Evolutionary conservation across 805 yeast genomes (phyloP).

Genomic region (Candida caryicola): DNA sequence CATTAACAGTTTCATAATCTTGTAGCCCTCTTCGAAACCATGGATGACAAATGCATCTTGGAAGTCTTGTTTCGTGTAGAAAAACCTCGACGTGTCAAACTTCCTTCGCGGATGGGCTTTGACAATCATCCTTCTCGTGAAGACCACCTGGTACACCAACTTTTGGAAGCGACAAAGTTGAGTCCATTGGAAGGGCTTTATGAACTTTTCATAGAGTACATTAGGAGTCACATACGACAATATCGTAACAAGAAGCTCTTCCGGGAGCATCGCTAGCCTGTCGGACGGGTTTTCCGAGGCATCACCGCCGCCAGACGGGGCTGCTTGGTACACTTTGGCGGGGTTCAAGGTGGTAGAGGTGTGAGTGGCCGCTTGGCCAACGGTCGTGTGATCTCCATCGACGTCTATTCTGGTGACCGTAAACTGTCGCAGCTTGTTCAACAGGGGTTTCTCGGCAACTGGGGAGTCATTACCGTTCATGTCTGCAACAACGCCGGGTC

Average conservation of each 20-base stretch:
- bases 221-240: constrained; percentile 7
- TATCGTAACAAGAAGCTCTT: constrained; percentile 8
- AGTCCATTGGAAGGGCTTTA: constrained; percentile 5
- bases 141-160: constrained; percentile 7
- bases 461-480: too few species aligned
- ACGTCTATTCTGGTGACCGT: too few species aligned
- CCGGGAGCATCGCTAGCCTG: constrained; percentile 6
- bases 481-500: too few species aligned
- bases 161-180: constrained; percentile 6
- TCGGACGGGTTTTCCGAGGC: too few species aligned
- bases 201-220: constrained; percentile 10
- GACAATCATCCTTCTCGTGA: constrained; percentile 6
- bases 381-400: too few species aligned
- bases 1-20: constrained; percentile 7
- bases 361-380: too few species aligned
- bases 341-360: too few species aligned
- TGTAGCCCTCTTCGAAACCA: constrained; percentile 12
- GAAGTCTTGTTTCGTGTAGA: constrained; percentile 5
- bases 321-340: too few species aligned
- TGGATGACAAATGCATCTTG: constrained; percentile 5
- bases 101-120: neutral
- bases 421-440: too few species aligned
- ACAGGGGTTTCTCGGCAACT: too few species aligned
- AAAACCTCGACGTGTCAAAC: constrained; percentile 4
- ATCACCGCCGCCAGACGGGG: too few species aligned